Base-by-base conservation (phyloP, 2,329 filamentous ascomycete species). In the Mycogone perniciosa region DNA sequence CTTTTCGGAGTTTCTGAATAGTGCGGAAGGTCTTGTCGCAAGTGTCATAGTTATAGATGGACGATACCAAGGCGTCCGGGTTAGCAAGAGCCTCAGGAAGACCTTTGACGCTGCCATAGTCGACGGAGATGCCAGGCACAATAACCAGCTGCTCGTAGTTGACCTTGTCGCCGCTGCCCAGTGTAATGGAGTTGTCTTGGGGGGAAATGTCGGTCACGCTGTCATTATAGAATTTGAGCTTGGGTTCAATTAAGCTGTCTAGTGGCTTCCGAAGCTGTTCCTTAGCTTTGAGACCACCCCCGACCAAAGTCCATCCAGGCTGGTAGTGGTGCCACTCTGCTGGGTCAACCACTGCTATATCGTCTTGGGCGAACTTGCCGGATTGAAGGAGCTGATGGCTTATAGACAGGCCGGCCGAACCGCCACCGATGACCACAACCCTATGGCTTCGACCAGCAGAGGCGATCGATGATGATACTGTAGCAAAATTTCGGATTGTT, bases 281-380 rank as follows among this genome's bases (percentile, higher is more conserved):
- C 61, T 81, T 82, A 43, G 71, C 75, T 65, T 85, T 85, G 37
- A 86, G 71, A 4, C 83, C 83, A 37, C 79, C 82, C 40, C 82
- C 83, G 2, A 86, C 83, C 1, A 86, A 71, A 2, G 84, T 86
- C 82, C 82, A 86, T 48, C 83, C 83, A 1, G 83, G 81, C 64
- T 86, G 83, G 62, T 85, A 86, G 67, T 86, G 74, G 61, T 86
- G 82, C 72, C 75, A 82, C 56, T 68, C 62, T 1, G 82, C 74
- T 0, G 83, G 83, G 56, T 86, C 83, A 40, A 86, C 67, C 29
- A 86, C 59, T 30, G 83, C 82, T 54, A 86, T 84, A 53, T 86
- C 83, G 31, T 81, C 71, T 40, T 73, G 67, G 0, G 64, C 56
- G 59, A 85, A 85, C 29, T 73, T 73, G 40, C 80, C 81, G 0